A percentile compares a stretch with the other conserved stretches of the same genome.
Conservation (phyloP, 2,329 filamentous ascomycete species). For the Cadophora sp. region DNA sequence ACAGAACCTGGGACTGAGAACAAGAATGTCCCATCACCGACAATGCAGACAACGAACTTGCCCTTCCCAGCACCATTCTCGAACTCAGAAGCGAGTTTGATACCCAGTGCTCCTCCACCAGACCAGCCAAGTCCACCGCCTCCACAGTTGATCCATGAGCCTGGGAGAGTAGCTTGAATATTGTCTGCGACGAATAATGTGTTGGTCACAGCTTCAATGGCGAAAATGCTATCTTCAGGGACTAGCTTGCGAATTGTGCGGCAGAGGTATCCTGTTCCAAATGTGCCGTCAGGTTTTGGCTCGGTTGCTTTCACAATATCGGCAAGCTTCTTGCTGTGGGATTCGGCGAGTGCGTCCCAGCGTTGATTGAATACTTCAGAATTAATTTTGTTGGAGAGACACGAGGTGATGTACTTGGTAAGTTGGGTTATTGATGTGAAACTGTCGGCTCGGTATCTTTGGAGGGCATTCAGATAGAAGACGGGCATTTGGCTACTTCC, state of each 20-base stretch:
- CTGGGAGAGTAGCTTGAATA: constrained; percentile 69
- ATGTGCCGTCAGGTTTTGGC: constrained; percentile 65
- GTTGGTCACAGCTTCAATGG: constrained; percentile 80
- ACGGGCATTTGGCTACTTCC: constrained; percentile 66
- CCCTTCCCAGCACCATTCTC: constrained; percentile 57
- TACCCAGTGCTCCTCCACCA: constrained; percentile 75
- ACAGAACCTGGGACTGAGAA: constrained; percentile 70
- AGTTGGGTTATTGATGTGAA: constrained; percentile 73
- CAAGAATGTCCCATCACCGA: constrained; percentile 72
- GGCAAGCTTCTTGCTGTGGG: constrained; percentile 64
- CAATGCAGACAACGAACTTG: constrained; percentile 67
- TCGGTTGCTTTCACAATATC: constrained; percentile 62
- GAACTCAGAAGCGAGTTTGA: constrained; percentile 69
- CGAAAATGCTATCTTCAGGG: constrained; percentile 73
- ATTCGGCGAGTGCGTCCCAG: constrained; percentile 61
- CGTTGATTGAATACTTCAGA: constrained; percentile 49
- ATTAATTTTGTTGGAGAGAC: constrained; percentile 50
- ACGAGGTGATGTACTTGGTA: constrained; percentile 61
- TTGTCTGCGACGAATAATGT: constrained; percentile 73
- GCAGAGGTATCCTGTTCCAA: constrained; percentile 57
- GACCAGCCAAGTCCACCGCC: constrained; percentile 84
- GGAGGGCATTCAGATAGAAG: constrained; percentile 71
- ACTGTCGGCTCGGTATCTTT: constrained; percentile 71
- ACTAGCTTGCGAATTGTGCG: constrained; percentile 57
- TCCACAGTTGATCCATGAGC: constrained; percentile 82